phyloP scores from a whole-genome alignment of 2,329 filamentous ascomycete genomes.

The Fusarium pseudocircinatum region DNA sequence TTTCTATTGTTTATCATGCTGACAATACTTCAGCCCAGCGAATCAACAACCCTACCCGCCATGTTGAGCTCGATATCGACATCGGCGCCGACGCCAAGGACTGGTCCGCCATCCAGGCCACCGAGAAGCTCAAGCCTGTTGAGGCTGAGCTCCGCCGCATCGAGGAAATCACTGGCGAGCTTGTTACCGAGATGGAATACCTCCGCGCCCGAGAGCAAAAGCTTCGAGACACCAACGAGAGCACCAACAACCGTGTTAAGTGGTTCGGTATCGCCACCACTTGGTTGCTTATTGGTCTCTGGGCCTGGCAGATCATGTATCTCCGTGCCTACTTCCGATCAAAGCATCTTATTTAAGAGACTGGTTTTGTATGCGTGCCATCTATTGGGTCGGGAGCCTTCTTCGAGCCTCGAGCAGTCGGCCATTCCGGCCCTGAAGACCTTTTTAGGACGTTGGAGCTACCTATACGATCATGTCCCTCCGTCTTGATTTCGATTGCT shows the following conservation, averaged over 20 bases:
- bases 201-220: slow-evolving; percentile 90
- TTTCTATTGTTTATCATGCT: neutral
- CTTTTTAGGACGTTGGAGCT: neutral
- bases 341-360: slow-evolving; percentile 53
- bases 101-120: slow-evolving; percentile 95
- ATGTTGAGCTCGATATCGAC: slow-evolving; percentile 92
- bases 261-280: slow-evolving; percentile 98
- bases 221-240: slow-evolving; percentile 98
- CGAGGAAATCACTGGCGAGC: slow-evolving; percentile 88
- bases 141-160: slow-evolving; percentile 94
- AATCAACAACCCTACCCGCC: slow-evolving; percentile 63
- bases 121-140: slow-evolving; percentile 96
- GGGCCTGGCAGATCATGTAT: slow-evolving; percentile 98
- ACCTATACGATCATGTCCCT: neutral
- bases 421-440: slow-evolving; percentile 11
- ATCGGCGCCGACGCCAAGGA: slow-evolving; percentile 98
- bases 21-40: slow-evolving; percentile 35
- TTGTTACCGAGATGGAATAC: slow-evolving; percentile 97
- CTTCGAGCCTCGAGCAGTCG: slow-evolving; percentile 8
- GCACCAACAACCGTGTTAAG: slow-evolving; percentile 98
- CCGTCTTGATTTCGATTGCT: slow-evolving; percentile 17
- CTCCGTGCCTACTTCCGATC: slow-evolving; percentile 93
- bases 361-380: slow-evolving; percentile 29
- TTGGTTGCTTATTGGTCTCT: slow-evolving; percentile 86
- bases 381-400: slow-evolving; percentile 6